Base-by-base conservation (phyloP, 192 early-diverging fungal species). In the Coemansia sp. region DNA sequence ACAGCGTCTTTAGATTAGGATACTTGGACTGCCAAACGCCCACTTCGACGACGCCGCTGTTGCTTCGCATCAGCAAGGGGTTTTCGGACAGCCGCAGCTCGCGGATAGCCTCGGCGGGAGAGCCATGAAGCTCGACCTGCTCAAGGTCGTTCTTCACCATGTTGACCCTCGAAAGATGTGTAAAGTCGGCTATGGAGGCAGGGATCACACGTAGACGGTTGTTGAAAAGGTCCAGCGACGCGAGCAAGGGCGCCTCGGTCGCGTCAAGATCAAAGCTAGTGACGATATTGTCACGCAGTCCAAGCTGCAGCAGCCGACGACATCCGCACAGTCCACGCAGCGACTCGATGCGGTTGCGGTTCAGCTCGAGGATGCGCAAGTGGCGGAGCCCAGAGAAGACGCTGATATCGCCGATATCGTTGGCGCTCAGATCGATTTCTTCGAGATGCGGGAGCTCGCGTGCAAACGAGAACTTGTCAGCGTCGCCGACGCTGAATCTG, bases 371-470 rank as follows among this genome's bases (percentile, higher is more conserved):
- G 3, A 64, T 29, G 8, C 77, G 71, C 64, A 80, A 48, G 23
- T 80, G 77, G 32, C 72, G 68, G 22, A 74, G 65, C 1, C 68
- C 77, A 22, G 71, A 74, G 45, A 80, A 80, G 14, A 80, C 71
- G 23, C 64, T 55, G 4, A 80, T 74, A 46, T 80, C 77, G 11
- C 72, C 62, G 24, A 80, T 80, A 42, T 80, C 71, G 46, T 80
- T 80, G 10, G 67, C 60, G 42, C 77, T 74, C 25, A 74, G 60
- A 22, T 80, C 77, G 46, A 80, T 65, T 34, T 74, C 61, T 51
- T 80, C 77, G 27, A 80, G 52, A 27, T 80, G 77, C 32, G 77
- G 77, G 64, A 80, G 65, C 68, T 80, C 72, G 27, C 68, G 67
- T 13, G 77, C 71, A 80, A 74, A 73, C 28, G 49, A 61, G 30